Evolutionary conservation across 2,329 filamentous ascomycete genomes (phyloP).

Genomic region (Canariomyces notabilis): DNA sequence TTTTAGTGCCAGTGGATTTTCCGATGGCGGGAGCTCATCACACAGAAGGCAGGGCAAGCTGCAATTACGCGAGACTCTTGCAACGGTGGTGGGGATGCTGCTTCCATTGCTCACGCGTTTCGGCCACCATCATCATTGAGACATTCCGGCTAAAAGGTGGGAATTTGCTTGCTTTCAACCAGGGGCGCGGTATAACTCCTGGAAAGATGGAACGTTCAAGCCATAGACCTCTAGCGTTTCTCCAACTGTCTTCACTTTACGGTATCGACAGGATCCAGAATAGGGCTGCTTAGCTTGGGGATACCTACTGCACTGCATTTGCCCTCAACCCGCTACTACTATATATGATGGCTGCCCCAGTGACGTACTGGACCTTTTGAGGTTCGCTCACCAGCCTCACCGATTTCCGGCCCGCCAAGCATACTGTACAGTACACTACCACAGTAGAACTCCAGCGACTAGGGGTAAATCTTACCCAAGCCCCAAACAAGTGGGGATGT

Average conservation of each 20-base stretch:
- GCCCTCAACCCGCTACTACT: no score
- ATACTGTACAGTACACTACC: neutral
- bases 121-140: conserved; percentile 61
- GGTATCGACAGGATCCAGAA: neutral
- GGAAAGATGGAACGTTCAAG: neutral
- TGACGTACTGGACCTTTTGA: neutral
- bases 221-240: neutral
- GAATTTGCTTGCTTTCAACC: neutral
- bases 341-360: no score
- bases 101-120: conserved; percentile 72
- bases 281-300: no score
- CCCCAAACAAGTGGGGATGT: conserved; percentile 8
- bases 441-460: neutral
- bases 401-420: neutral
- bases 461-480: conserved; percentile 7
- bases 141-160: neutral
- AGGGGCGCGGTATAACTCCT: neutral
- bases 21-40: conserved; percentile 40
- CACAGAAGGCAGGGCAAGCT: conserved; percentile 51
- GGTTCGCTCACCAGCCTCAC: neutral
- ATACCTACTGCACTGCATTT: no score
- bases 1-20: conserved; percentile 47
- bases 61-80: conserved; percentile 63
- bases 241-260: neutral
- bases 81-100: conserved; percentile 71